Percentiles rank a stretch among this genome's conserved stretches.
Evolutionary conservation across 2,329 filamentous ascomycete genomes (phyloP).

Genomic region (Penicillium sp.): DNA sequence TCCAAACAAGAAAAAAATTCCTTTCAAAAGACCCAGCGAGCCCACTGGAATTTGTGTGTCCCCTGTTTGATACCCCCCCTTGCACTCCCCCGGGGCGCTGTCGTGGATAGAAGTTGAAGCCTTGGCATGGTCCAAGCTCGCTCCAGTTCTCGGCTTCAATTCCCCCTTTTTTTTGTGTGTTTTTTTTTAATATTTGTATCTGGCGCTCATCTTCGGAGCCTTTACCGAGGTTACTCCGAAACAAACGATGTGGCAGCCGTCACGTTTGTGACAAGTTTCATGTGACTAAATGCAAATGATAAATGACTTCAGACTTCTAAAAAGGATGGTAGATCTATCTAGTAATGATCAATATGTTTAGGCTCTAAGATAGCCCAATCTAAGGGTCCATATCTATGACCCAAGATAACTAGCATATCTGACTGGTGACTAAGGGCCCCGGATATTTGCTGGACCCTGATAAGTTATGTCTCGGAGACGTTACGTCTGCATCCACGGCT

Average conservation of each 20-base stretch:
- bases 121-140: constrained; percentile 6
- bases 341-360: neutral
- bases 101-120: neutral
- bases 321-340: neutral
- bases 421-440: neutral
- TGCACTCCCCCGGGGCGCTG: constrained; percentile 8
- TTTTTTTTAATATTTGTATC: constrained; percentile 18
- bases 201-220: constrained; percentile 32
- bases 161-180: constrained; percentile 6
- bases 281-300: constrained; percentile 15
- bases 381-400: neutral
- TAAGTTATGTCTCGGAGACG: constrained; percentile 11
- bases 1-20: constrained; percentile 23
- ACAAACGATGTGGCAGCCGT: constrained; percentile 35
- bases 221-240: neutral
- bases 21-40: constrained; percentile 15
- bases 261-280: constrained; percentile 27
- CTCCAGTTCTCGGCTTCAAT: constrained; percentile 5
- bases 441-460: constrained; percentile 1
- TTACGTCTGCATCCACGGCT: neutral
- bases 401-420: constrained; percentile 1
- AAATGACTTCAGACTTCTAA: neutral
- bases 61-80: constrained; percentile 27
- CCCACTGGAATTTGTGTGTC: constrained; percentile 10
- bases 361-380: no score